Evolutionary conservation across 2,329 filamentous ascomycete genomes (phyloP).

Genomic region (Cylindrodendrum hubeiense): DNA sequence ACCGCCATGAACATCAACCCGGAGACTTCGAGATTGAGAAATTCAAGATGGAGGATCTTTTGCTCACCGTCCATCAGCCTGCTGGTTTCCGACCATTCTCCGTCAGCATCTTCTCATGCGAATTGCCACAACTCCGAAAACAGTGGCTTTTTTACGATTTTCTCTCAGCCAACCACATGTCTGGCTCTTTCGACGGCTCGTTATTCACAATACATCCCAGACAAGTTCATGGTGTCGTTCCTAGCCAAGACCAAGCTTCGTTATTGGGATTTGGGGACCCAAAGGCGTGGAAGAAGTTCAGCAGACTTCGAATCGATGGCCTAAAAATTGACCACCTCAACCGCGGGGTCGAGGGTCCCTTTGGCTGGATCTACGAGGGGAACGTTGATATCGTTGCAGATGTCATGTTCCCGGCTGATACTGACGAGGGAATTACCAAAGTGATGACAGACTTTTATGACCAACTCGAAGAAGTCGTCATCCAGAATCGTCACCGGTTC

Average conservation of each 20-base stretch:
- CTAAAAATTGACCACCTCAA: conserved; percentile 97
- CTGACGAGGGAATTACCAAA: conserved; percentile 89
- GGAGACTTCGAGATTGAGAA: conserved; percentile 98
- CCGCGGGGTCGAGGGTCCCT: conserved; percentile 90
- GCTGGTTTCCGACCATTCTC: conserved; percentile 93
- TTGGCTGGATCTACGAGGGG: conserved; percentile 98
- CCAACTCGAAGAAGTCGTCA: conserved; percentile 92
- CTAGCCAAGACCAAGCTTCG: conserved; percentile 67
- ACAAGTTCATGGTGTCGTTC: conserved; percentile 85
- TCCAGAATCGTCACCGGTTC: conserved; percentile 77
- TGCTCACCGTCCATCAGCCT: conserved; percentile 93
- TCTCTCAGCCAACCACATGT: conserved; percentile 94
- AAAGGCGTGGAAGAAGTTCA: conserved; percentile 94
- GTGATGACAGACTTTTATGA: conserved; percentile 99
- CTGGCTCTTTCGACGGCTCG: conserved; percentile 93
- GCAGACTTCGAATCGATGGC: conserved; percentile 89
- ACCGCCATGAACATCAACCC: conserved; percentile 86
- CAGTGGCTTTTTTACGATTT: conserved; percentile 99
- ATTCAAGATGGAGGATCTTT: conserved; percentile 94
- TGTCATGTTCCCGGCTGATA: conserved; percentile 91
- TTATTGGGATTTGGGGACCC: conserved; percentile 71
- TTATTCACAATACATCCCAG: conserved; percentile 97
- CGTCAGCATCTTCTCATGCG: conserved; percentile 95
- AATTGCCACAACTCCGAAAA: conserved; percentile 91
- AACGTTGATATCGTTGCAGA: conserved; percentile 97